Conservation (phyloP, 1,284 basidiomycete species). For the Irpex sp. region DNA sequence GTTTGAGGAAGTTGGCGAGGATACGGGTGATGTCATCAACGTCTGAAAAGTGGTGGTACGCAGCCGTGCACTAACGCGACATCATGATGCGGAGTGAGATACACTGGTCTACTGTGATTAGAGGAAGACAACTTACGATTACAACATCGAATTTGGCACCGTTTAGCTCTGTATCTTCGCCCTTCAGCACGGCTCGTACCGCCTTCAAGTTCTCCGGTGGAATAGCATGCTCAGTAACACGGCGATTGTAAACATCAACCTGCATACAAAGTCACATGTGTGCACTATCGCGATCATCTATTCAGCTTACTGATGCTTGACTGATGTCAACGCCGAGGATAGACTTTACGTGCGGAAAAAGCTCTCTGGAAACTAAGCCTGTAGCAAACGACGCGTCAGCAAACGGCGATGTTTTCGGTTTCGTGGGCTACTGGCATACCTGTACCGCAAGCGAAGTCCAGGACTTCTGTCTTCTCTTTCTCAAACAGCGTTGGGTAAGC, state of each 20-base stretch:
- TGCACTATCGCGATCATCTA: background rate
- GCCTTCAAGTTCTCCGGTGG: constrained; percentile 56
- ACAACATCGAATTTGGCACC: constrained; percentile 60
- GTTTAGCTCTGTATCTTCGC: constrained; percentile 42
- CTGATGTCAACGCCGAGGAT: constrained; percentile 73
- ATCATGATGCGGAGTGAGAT: background rate
- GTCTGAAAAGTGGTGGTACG: constrained; percentile 66
- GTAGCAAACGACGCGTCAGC: background rate
- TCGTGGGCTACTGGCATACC: constrained; percentile 34
- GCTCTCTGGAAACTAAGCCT: constrained; percentile 57
- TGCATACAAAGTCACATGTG: background rate
- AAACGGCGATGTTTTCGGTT: too few relatives aligned
- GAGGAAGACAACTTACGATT: constrained; percentile 36
- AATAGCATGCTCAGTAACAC: constrained; percentile 54
- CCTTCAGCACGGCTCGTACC: constrained; percentile 46
- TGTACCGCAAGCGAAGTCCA: constrained; percentile 73
- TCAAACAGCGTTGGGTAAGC: constrained; percentile 44
- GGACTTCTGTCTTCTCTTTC: constrained; percentile 48
- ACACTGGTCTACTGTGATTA: background rate
- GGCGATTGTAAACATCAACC: constrained; percentile 58
- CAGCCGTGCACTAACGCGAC: constrained; percentile 49
- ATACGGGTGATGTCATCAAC: constrained; percentile 47
- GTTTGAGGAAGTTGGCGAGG: constrained; percentile 55
- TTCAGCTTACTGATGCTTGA: constrained; percentile 36
- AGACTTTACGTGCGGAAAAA: constrained; percentile 50